Base-by-base conservation (phyloP, 2,329 filamentous ascomycete species). In the Akanthomyces uredinophilus region DNA sequence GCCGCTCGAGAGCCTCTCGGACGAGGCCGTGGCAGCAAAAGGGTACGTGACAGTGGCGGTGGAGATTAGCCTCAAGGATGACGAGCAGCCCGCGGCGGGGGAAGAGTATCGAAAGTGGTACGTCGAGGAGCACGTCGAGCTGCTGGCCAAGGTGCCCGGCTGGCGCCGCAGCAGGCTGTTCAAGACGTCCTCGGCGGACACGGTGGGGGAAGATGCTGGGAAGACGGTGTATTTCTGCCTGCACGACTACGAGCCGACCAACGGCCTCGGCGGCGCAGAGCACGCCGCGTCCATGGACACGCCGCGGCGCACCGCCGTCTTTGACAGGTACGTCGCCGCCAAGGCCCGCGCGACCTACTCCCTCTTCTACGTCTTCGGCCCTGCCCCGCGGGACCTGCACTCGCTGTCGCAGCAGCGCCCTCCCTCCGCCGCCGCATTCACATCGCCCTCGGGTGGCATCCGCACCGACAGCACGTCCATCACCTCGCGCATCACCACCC, bases 311-410 rank as follows among this genome's bases (percentile, higher is more conserved):
- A 78, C 79, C 3, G 79, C 86, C 55, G 78, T 92, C 41, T 83
- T 84, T 67, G 73, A 75, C 22, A 83, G 86, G 39, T 81, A 85
- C 16, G 82, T 91, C 13, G 81, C 79, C 24, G 74, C 77, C 52
- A 84, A 84, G 68, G 79, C 75, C 13, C 80, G 85, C 50, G 81
- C 89, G 20, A 79, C 81, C 0, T 95, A 91, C 74, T 79, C 84
- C 39, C 83, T 93, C 65, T 90, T 91, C 73, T 93, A 95, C 73
- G 87, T 88, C 13, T 96, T 96, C 69, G 90, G 91, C 0, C 83
- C 89, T 0, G 90, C 84, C 0, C 86, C 90, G 0, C 82, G 90
- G 27, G 88, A 94, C 66, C 78, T 94, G 4, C 68, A 79, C 0
- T 80, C 83, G 6, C 75, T 91, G 1, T 78, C 83, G 1, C 73